phyloP scores from a whole-genome alignment of 768 basidiomycete genomes.

The Boletus subcaerulescens region DNA sequence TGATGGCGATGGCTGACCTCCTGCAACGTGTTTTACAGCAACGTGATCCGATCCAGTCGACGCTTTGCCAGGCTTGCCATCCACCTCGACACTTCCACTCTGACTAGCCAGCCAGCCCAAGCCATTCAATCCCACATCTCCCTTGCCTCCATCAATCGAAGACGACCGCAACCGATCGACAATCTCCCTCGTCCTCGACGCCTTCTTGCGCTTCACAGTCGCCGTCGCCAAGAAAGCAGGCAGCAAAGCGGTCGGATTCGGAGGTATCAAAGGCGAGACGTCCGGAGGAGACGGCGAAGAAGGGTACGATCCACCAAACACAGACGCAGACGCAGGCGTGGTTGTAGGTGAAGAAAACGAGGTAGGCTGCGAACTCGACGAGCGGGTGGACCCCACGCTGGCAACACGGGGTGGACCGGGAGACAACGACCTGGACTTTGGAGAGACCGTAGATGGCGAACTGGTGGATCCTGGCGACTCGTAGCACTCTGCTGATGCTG shows the following conservation, averaged over 20 bases:
- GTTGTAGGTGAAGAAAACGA: slow-evolving; percentile 10
- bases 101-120: slow-evolving; percentile 18
- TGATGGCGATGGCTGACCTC: not conserved
- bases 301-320: slow-evolving; percentile 7
- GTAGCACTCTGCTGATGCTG: not conserved
- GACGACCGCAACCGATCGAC: slow-evolving; percentile 27
- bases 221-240: slow-evolving; percentile 25
- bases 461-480: not conserved
- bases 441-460: not conserved
- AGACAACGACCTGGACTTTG: slow-evolving; percentile 18
- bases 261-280: not conserved
- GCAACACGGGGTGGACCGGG: slow-evolving; percentile 5
- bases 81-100: slow-evolving; percentile 1
- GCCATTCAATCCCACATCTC: slow-evolving; percentile 1
- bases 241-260: slow-evolving; percentile 16
- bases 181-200: slow-evolving; percentile 30
- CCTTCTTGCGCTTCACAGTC: slow-evolving; percentile 22
- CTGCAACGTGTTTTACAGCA: not conserved
- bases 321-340: slow-evolving; percentile 5
- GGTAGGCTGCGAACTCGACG: slow-evolving; percentile 6
- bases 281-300: slow-evolving; percentile 6
- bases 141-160: slow-evolving; percentile 23
- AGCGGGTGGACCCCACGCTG: slow-evolving; percentile 6
- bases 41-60: slow-evolving; percentile 3
- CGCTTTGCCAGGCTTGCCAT: not conserved